Base-by-base conservation (phyloP, 331 rosid species). In the Cydonia oblonga region DNA sequence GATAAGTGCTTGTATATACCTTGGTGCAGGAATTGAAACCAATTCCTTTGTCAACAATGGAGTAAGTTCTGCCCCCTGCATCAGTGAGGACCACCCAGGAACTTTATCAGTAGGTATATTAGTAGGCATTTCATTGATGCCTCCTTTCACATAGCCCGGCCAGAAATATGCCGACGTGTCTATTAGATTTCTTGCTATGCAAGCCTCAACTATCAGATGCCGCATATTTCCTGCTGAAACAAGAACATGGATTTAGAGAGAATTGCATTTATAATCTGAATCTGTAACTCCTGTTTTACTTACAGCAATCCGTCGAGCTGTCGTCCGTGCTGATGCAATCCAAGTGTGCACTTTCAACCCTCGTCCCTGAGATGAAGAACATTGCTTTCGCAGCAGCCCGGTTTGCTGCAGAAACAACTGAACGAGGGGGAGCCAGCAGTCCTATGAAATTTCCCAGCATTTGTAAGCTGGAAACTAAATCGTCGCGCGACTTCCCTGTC, bases 161-260 rank as follows among this genome's bases (percentile, higher is more conserved):
- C 78, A 75, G 66, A 75, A 65, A 65, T 75, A 75, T 65, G 72
- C 72, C 3, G 78, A 66, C 26, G 78, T 65, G 78, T 75, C 78
- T n/a, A 75, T 20, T 18, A 75, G 66, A 42, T 75, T 75, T 66
- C 78, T 75, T 51, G 78, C 71, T 23, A 75, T 75, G 56, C 78
- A 75, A 16, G 78, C 78, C 58, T 75, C 72, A 23, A 75, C 72
- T 24, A 75, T 75, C 49, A 75, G 70, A 75, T 75, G 78, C 9
- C 78, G 72, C 78, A 75, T 53, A 58, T 75, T 75, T 65, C 78
- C 78, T 23, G 58, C 78, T 66, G 72, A 64, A 64, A 74, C 53
- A 74, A 24, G 35, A 52, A 30, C 32, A 74, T 24, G 28, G 52
- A 16, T 32, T 70, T 24, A 56, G 66, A 6, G 56, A 70, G 64